Percentiles rank a stretch among this genome's conserved stretches.
Evolutionary conservation across 129 eudicot species (phyloP).

Genomic region (Centaurea solstitialis): DNA sequence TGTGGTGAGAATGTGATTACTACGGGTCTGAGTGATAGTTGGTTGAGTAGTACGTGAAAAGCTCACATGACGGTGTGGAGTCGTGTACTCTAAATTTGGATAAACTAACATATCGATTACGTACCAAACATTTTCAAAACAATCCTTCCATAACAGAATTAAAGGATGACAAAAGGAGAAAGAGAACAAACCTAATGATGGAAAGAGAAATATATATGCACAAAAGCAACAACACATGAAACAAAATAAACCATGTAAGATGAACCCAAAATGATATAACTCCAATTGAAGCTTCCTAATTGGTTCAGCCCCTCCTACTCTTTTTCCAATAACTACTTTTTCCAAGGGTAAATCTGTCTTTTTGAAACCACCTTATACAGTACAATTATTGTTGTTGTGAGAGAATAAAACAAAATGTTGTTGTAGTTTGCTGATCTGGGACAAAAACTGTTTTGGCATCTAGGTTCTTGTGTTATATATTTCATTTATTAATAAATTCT

Average conservation of each 20-base stretch:
- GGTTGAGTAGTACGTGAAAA: too few species aligned
- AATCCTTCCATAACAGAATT: neutral
- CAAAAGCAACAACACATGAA: conserved; percentile 12
- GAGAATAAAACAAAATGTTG: conserved; percentile 17
- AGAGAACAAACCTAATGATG: neutral
- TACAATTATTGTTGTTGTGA: conserved; percentile 26
- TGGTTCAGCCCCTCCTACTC: neutral
- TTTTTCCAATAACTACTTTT: neutral
- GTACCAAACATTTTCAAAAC: neutral
- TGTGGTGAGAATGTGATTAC: too few species aligned
- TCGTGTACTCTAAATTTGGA: too few species aligned
- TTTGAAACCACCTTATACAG: conserved; percentile 11
- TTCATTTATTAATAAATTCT: neutral
- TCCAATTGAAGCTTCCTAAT: conserved; percentile 12
- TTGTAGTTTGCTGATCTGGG: conserved; percentile 10
- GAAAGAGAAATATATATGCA: conserved; percentile 7
- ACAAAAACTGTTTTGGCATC: conserved; percentile 30
- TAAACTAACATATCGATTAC: neutral
- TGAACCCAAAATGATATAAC: conserved; percentile 21
- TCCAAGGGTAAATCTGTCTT: conserved; percentile 22
- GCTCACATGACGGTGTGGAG: too few species aligned
- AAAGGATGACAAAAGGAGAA: neutral
- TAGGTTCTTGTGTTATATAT: neutral
- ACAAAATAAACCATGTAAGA: conserved; percentile 19
- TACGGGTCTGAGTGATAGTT: too few species aligned